Base-by-base conservation (phyloP, 805 yeast species). In the Osmozyma mogii region DNA sequence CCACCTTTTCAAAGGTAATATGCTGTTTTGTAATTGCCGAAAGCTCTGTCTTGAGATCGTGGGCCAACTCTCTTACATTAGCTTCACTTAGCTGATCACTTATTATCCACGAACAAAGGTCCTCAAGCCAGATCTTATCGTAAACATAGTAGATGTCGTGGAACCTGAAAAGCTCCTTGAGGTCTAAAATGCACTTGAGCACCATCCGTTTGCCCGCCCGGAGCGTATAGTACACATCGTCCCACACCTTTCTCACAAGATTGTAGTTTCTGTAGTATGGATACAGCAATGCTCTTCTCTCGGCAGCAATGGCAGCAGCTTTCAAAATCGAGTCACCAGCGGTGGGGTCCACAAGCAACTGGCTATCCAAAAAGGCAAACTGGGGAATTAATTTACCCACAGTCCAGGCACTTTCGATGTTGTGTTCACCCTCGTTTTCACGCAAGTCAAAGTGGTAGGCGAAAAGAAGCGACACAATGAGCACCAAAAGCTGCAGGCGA, bases 321-420 rank as follows among this genome's bases (percentile, higher is more conserved):
- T 59, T 61, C 21, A 89, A 61, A 17, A 71, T 46, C 27, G 47
- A 50, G 14, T 41, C 40, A n/a, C 35, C 25, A 13, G 17, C 17
- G 6, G 4, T 13, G 6, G 5, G 4, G 9, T 9, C 24, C 23
- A 10, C 11, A 9, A 18, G 20, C 16, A 81, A 40, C 40, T 69
- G 74, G 10, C 72, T 57, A 50, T 87, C 97, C 18, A 92, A 56
- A 40, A 68, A 75, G 6, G 87, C 52, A 22, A 89, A 54, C 44
- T 84, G 92, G 1, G 97, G 95, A 0, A 77, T 60, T 14, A 92
- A 44, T 42, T 81, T 87, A 1, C 98, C 98, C 4, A 92, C 70
- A 0, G 89, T 78, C 98, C 98, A 92, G 0, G 94, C 84, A 34
- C 94, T 81, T 53, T 92, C 98, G 4, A 83, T 75, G 11, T 75